Base-by-base conservation (phyloP, 169 alveolate genomes). In the Cryptosporidium tyzzeri region DNA sequence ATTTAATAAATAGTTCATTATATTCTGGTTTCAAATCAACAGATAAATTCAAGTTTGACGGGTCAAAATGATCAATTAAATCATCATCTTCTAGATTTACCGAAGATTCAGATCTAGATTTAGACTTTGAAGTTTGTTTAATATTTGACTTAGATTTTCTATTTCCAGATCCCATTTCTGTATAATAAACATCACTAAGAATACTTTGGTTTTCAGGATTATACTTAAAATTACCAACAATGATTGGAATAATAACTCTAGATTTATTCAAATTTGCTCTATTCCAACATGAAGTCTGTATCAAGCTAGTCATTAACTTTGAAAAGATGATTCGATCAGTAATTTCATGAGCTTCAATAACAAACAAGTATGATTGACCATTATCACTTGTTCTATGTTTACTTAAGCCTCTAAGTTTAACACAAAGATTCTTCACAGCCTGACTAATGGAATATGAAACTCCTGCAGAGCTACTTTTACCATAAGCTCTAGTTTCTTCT, bases 251-350 rank as follows among this genome's bases (percentile, higher is more conserved):
- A 26, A 80, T 35, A 18, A 80, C 70, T 29, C 75, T 59, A 10
- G 89, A 59, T 35, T 80, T 80, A 33, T 61, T 48, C 1, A 48
- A 23, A 18, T 59, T 59, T 21, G 75, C 53, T 21, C 75, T 80
- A 1, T 80, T 80, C 89, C 89, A 80, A 65, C 89, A 80, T 35
- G 89, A 67, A 12, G 89, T 80, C 23, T 59, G 48, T 10, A 65
- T 35, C 35, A 80, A 29, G 21, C 45, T 58, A 29, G 67, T 65
- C 89, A 80, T 62, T 23, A 80, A 29, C 3, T 31, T 59, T 33
- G 65, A 41, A 37, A 80, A 62, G 23, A 65, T 7, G 26, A 26
- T 3, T 41, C 50, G 39, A 21, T 31, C 41, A 10, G 80, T 62
- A 39, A 80, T 65, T 12, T 44, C 89, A 65, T 41, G 29, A 7